phyloP scores from a whole-genome alignment of 208 protist species.

The Sergeia podlipaevii region DNA sequence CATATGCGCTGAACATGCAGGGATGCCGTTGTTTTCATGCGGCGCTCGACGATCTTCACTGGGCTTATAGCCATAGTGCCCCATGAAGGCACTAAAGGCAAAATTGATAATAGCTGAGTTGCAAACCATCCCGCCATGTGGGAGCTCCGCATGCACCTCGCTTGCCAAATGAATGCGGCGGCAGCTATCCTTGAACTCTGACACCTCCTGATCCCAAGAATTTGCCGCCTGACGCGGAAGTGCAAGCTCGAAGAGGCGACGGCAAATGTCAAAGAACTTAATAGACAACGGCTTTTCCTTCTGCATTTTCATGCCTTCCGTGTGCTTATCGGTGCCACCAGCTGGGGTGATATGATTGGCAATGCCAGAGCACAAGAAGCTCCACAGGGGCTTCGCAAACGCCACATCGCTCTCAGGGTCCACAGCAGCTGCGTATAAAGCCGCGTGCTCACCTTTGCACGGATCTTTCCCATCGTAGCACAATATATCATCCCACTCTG shows the following conservation, averaged over 20 bases:
- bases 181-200: conserved; percentile 74
- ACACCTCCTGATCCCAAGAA: conserved; percentile 58
- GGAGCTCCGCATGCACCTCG: conserved; percentile 20
- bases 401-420: conserved; percentile 50
- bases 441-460: conserved; percentile 14
- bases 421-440: conserved; percentile 49
- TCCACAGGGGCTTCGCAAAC: conserved; percentile 74
- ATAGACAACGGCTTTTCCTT: conserved; percentile 10
- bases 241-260: conserved; percentile 42
- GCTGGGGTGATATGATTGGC: conserved; percentile 17
- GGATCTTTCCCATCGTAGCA: too few species aligned
- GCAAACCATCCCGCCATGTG: conserved; percentile 11
- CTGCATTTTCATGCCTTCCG: background rate
- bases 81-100: conserved; percentile 41
- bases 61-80: conserved; percentile 19
- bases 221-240: conserved; percentile 46
- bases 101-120: conserved; percentile 40
- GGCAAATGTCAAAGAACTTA: conserved; percentile 59
- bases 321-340: background rate
- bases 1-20: conserved; percentile 32
- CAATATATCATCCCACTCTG: conserved; percentile 58
- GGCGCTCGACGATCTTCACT: conserved; percentile 14
- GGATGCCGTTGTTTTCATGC: conserved; percentile 18
- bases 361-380: conserved; percentile 43
- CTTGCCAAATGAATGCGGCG: conserved; percentile 44